Evolutionary conservation across 306 rosid species (phyloP).

Genomic region (Rosa rugosa): DNA sequence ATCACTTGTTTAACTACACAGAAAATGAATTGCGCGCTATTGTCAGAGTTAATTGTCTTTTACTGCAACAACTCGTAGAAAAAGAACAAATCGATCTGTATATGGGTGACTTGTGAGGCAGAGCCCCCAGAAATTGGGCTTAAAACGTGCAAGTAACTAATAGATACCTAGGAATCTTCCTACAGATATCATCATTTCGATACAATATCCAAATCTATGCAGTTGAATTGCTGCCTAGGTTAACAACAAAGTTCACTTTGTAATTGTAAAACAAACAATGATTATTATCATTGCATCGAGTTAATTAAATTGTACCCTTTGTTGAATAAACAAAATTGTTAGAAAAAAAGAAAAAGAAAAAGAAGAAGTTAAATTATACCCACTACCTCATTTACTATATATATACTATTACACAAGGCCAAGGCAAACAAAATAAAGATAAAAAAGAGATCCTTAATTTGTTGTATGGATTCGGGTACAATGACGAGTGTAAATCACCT

Average conservation of each 20-base stretch:
- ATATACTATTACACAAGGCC: background rate
- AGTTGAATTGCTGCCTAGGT: background rate
- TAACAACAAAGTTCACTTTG: background rate
- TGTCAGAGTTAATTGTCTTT: background rate
- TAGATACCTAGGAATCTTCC: background rate
- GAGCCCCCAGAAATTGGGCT: background rate
- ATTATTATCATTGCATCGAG: background rate
- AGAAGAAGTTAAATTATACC: background rate
- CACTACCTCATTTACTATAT: background rate
- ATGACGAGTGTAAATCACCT: background rate
- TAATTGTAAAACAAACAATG: background rate
- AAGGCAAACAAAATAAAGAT: background rate
- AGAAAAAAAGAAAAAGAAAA: too few species aligned
- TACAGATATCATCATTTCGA: background rate
- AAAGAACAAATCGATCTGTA: background rate
- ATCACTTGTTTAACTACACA: background rate
- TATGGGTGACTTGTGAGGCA: constrained; percentile 11
- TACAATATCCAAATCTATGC: background rate
- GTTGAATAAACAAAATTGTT: too few species aligned
- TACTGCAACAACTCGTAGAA: constrained; percentile 8
- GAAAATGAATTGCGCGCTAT: background rate
- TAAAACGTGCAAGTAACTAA: background rate
- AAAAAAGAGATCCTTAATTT: too few species aligned
- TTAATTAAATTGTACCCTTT: too few species aligned
- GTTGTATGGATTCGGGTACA: too few species aligned